A percentile compares a stretch with the other conserved stretches of the same genome.
Conservation (phyloP, 1,139 yeast species). For the Suhomyces maxii region DNA sequence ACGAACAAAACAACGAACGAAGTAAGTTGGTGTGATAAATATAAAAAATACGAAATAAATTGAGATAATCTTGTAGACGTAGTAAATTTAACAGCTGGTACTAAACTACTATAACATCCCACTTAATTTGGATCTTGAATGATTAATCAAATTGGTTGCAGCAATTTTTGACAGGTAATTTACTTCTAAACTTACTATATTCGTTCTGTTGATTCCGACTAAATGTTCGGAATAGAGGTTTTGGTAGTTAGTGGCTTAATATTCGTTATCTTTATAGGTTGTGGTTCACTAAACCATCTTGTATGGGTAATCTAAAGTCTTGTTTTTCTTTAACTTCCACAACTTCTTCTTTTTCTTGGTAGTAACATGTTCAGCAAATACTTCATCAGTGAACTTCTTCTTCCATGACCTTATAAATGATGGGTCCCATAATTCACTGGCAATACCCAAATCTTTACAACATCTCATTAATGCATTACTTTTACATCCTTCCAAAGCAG, state of each 20-base stretch:
- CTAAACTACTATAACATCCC: too few species aligned
- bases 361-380: conserved; percentile 80
- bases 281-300: conserved; percentile 28
- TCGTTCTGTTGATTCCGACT: too few species aligned
- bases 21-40: not conserved
- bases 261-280: not conserved
- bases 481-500: conserved; percentile 97
- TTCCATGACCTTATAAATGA: conserved; percentile 80
- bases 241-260: too few species aligned
- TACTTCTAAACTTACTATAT: not conserved
- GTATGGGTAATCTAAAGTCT: conserved; percentile 78
- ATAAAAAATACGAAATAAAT: not conserved
- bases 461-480: conserved; percentile 97
- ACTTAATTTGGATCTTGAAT: too few species aligned
- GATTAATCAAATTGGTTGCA: too few species aligned
- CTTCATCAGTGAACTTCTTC: conserved; percentile 71
- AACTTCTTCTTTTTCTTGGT: conserved; percentile 84
- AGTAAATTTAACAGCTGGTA: not conserved
- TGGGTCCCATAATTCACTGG: conserved; percentile 98
- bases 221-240: too few species aligned
- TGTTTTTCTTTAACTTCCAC: conserved; percentile 83
- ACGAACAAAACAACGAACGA: not conserved
- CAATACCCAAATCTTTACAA: conserved; percentile 94
- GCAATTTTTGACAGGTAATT: not conserved
- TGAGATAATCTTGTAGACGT: not conserved